Percentiles rank a stretch among this genome's conserved stretches.
Evolutionary conservation across 495 filamentous ascomycete genomes (phyloP).

Genomic region (Penicillium atrosanguineum): DNA sequence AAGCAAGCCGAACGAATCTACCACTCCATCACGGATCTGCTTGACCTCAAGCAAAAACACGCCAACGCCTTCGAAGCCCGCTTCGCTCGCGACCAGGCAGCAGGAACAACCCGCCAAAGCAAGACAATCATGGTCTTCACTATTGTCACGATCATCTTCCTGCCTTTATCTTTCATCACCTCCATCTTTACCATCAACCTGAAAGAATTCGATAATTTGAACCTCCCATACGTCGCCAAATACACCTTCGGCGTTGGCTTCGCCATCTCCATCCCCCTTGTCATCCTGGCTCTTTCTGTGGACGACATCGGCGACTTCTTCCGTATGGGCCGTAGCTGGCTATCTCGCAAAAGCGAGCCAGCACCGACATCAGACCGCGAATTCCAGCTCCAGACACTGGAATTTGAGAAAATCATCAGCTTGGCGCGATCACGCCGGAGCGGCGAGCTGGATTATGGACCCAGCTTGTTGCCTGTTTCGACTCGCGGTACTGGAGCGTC

Average conservation of each 20-base stretch:
- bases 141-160: constrained; percentile 67
- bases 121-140: constrained; percentile 76
- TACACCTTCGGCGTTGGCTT: constrained; percentile 68
- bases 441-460: constrained; percentile 29
- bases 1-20: constrained; percentile 65
- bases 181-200: constrained; percentile 67
- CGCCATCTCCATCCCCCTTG: constrained; percentile 61
- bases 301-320: constrained; percentile 53
- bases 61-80: constrained; percentile 70
- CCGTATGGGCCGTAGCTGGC: constrained; percentile 29
- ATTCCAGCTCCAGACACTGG: constrained; percentile 12
- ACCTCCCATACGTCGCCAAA: constrained; percentile 57
- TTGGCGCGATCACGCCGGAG: constrained; percentile 26
- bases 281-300: constrained; percentile 56
- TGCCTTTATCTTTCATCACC: constrained; percentile 66
- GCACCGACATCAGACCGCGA: neutral
- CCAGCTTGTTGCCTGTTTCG: constrained; percentile 33
- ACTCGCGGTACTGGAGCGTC: constrained; percentile 24
- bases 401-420: constrained; percentile 36
- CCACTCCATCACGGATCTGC: constrained; percentile 59
- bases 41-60: constrained; percentile 63
- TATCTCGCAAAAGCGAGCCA: constrained; percentile 12
- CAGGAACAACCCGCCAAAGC: constrained; percentile 62
- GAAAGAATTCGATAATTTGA: constrained; percentile 49
- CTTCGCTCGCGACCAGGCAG: constrained; percentile 65